Base-by-base conservation (phyloP, 768 basidiomycete genomes). In the Royoungia palumana region DNA sequence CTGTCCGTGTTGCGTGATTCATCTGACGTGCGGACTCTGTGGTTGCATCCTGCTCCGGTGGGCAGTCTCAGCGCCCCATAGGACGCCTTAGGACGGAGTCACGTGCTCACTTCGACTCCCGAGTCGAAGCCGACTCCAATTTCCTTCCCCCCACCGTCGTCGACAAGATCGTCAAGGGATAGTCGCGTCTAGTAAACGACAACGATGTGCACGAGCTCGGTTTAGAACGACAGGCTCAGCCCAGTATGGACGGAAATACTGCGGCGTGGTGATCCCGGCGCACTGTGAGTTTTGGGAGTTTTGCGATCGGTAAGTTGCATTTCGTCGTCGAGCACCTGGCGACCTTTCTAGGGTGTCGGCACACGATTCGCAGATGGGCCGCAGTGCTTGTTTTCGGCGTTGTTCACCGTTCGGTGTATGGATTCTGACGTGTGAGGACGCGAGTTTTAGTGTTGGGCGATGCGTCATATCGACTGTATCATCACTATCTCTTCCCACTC, bases 171-270 rank as follows among this genome's bases (percentile, higher is more conserved):
- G 10, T 9, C 37, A 2, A 17, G 16, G 16, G 32, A 32, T 2
- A 16, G 32, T 22, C 21, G 22, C 30, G 12, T 8, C 25, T 65
- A 69, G 20, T 73, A 76, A 6, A 65, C 83, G 17, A 74, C 75
- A 19, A 73, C 75, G 5, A 65, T 66, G 46, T 75, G 78, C 36
- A 95, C 91, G 4, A 70, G 68, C 19, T 71, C 77, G 1, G 81
- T 94, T 46, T 82, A 80, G 68, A 86, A 90, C 64, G 94, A 94
- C 62, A 91, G 94, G 0, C 94, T 95, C 72, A 96, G 95, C 66
- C 95, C 95, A 0, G 70, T 66, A 2, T 97, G 94, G 89, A 77
- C 89, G 53, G 82, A 93, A 58, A 63, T 64, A 34, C 67, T 94
- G 21, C n/a, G 75, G 78, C 51, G 77, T 81, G 41, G 79, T 82